Evolutionary conservation across 768 basidiomycete genomes (phyloP).

Genomic region (Kwoniella sp.): DNA sequence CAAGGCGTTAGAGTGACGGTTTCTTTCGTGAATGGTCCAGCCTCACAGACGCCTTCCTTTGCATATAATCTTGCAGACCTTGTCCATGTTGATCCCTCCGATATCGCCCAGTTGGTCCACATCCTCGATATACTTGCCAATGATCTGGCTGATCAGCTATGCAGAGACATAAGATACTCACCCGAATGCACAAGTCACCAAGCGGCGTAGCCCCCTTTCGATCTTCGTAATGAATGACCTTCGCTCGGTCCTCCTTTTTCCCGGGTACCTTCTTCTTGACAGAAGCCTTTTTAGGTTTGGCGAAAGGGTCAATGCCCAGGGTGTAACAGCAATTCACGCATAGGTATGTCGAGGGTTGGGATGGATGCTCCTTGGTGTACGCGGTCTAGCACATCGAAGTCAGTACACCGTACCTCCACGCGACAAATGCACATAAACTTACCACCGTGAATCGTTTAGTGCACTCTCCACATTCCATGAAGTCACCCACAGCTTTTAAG

Average conservation of each 20-base stretch:
- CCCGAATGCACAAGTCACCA: slow-evolving; percentile 75
- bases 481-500: slow-evolving; percentile 71
- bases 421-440: slow-evolving; percentile 41
- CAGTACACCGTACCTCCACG: neutral
- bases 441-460: slow-evolving; percentile 83
- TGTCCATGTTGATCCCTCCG: slow-evolving; percentile 74
- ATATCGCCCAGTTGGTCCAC: slow-evolving; percentile 72
- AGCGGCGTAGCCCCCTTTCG: slow-evolving; percentile 62
- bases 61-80: slow-evolving; percentile 74
- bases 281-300: slow-evolving; percentile 59
- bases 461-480: slow-evolving; percentile 76
- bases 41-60: slow-evolving; percentile 77
- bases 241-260: slow-evolving; percentile 63
- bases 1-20: neutral
- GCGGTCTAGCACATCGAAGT: slow-evolving; percentile 60
- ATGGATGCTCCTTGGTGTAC: slow-evolving; percentile 67
- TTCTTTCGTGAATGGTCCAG: neutral
- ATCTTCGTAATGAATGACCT: slow-evolving; percentile 62
- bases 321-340: slow-evolving; percentile 80
- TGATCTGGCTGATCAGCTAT: slow-evolving; percentile 56
- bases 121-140: slow-evolving; percentile 80
- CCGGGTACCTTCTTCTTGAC: slow-evolving; percentile 49
- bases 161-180: slow-evolving; percentile 37
- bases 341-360: slow-evolving; percentile 67
- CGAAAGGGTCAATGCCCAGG: slow-evolving; percentile 72